Conservation (phyloP, 1,284 basidiomycete genomes). For the Agaricales sp. region DNA sequence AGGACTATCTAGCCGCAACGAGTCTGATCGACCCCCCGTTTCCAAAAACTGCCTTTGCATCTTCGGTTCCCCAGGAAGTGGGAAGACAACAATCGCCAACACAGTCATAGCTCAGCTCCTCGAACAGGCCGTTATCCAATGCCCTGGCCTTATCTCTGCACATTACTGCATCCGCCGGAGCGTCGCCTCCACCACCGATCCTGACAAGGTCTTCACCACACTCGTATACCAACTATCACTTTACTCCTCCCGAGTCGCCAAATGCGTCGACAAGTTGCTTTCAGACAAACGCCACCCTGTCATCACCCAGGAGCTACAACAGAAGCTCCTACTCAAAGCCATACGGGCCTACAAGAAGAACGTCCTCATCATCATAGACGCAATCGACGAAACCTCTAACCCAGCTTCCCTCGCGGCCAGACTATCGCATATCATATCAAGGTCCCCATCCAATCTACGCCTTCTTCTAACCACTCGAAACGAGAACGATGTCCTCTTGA, state of each 20-base stretch:
- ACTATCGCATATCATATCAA: not conserved
- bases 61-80: not conserved
- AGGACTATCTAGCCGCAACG: no score
- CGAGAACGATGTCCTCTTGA: not conserved
- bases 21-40: no score
- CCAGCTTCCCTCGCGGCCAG: not conserved
- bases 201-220: no score
- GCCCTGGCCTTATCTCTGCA: not conserved
- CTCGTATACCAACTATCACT: no score
- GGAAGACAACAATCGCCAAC: not conserved
- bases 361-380: not conserved
- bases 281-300: not conserved
- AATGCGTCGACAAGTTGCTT: not conserved
- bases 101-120: not conserved
- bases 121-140: not conserved
- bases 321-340: no score
- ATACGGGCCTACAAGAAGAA: not conserved
- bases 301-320: no score
- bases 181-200: no score
- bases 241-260: not conserved
- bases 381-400: no score
- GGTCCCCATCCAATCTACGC: not conserved
- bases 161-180: no score
- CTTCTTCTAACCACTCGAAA: no score
- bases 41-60: no score